Evolutionary conservation across 2,329 filamentous ascomycete genomes (phyloP), one percentile per base, ranked within the genome.

Genomic region (Calonectria hawksworthii): DNA sequence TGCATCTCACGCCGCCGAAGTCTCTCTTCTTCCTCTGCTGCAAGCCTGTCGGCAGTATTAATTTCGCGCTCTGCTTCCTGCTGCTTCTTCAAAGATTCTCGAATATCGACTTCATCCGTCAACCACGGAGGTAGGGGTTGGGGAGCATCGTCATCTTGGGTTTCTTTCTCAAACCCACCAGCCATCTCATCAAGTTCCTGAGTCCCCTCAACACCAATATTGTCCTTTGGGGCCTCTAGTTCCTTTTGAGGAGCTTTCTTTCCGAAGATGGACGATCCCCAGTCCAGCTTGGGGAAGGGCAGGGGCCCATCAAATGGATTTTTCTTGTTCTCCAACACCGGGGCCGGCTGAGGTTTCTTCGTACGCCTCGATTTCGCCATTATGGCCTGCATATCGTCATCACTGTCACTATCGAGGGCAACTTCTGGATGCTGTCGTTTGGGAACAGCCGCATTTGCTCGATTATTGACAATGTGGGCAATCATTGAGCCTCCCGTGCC

Each of bases 271-370:
- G 89, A 90, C 3, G 91, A 93, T 67, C 91, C 93, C 88, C 90
- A 92, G 56, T 94, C 92, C 1, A 98, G 89, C 81, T 95, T 96
- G 79, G 98, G 96, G 81, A 99, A 99, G 0, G 97, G 97, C 7
- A 99, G 85, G 0, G 96, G 95, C 0, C 96, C 96, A 77, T 92
- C 91, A 81, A 98, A 92, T 0, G 91, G 88, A 78, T 92, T 92
- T 77, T 90, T 91, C 44, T 90, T 87, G 65, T 91, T 92, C 13
- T 89, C 83, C n/a, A 85, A 81, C 4, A 86, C 80, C 2, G 84
- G 83, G 52, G 84, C 86, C 23, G 83, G 83, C 52, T 83, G 82
- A 3, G 83, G 77, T 51, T 89, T 89, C 81, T 92, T 91, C 73
- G 89, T 80, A 77, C 90, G 91, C 73, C 93, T 92, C 26, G 94